Conservation (phyloP, 2,329 filamentous ascomycete genomes). For the Fusarium tjaetaba region DNA sequence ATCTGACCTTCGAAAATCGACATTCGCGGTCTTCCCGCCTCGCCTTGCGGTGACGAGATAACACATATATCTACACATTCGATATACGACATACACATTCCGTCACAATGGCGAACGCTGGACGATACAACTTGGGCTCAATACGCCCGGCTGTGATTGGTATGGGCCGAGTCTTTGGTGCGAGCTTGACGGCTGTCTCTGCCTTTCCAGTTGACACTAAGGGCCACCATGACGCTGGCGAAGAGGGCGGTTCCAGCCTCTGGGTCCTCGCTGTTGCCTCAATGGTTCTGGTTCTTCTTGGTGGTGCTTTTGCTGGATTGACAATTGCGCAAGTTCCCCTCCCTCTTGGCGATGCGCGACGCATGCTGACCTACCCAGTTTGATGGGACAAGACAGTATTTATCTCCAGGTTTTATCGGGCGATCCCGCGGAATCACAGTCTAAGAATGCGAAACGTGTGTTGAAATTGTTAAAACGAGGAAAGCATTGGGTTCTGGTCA, state of each 20-base stretch:
- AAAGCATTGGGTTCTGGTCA: slow-evolving; percentile 98
- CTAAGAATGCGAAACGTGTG: slow-evolving; percentile 84
- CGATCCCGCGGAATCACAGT: slow-evolving; percentile 85
- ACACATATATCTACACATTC: neutral
- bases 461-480: slow-evolving; percentile 82
- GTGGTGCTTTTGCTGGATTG: slow-evolving; percentile 93
- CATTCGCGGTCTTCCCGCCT: slow-evolving; percentile 1
- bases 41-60: slow-evolving; percentile 3
- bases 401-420: slow-evolving; percentile 94
- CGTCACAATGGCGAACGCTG: slow-evolving; percentile 43
- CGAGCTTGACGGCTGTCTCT: slow-evolving; percentile 59
- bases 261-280: slow-evolving; percentile 87
- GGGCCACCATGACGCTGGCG: slow-evolving; percentile 56
- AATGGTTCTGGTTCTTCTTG: slow-evolving; percentile 81
- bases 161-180: slow-evolving; percentile 61
- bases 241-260: slow-evolving; percentile 70
- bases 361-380: slow-evolving; percentile 47
- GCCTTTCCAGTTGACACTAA: slow-evolving; percentile 56
- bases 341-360: slow-evolving; percentile 26
- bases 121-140: slow-evolving; percentile 54
- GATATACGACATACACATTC: neutral
- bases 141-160: slow-evolving; percentile 62
- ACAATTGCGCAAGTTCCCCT: slow-evolving; percentile 77
- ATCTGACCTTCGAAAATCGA: neutral
- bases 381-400: slow-evolving; percentile 87